These are phyloP conservation scores for Creolimax fragrantissima DNA, from an alignment of 78 protist genomes.

Conservation along the genomic window DNA sequence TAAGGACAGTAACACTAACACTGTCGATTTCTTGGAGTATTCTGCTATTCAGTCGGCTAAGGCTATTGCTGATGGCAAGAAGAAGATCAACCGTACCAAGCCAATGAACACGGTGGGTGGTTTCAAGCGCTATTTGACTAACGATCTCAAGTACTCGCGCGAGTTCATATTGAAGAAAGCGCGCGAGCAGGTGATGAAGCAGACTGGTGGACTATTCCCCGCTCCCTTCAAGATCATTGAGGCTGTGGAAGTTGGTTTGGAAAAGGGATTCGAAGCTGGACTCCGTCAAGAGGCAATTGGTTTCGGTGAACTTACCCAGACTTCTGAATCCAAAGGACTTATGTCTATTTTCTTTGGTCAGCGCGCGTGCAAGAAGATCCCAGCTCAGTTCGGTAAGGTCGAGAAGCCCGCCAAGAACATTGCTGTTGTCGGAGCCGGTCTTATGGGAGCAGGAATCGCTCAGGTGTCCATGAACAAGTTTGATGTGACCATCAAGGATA, in stretches of 20 bases:
- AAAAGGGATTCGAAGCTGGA: background rate
- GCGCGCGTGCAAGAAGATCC: constrained; percentile 37
- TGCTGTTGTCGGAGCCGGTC: constrained; percentile 76
- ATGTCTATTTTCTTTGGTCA: constrained; percentile 39
- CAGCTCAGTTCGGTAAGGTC: constrained; percentile 30
- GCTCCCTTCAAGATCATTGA: constrained; percentile 60
- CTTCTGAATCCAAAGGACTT: constrained; percentile 45
- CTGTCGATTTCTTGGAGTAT: background rate
- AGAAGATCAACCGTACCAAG: constrained; percentile 16
- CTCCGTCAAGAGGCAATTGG: constrained; percentile 34
- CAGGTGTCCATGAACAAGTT: constrained; percentile 37
- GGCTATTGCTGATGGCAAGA: background rate
- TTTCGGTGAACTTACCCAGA: constrained; percentile 47
- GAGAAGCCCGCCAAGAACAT: background rate
- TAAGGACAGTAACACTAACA: background rate
- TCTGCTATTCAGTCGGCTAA: constrained; percentile 5
- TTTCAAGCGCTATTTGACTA: background rate
- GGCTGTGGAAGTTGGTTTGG: constrained; percentile 19
- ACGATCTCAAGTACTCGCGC: background rate
- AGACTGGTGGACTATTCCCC: constrained; percentile 54
- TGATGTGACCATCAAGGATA: constrained; percentile 34
- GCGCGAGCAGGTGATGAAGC: constrained; percentile 22
- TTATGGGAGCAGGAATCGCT: constrained; percentile 78
- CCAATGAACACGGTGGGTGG: constrained; percentile 3
- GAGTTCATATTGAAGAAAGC: constrained; percentile 16